Percentiles rank a stretch among this genome's conserved stretches.
phyloP scores from a whole-genome alignment of 2,329 filamentous ascomycete species.

The Westerdykella aurantiaca region DNA sequence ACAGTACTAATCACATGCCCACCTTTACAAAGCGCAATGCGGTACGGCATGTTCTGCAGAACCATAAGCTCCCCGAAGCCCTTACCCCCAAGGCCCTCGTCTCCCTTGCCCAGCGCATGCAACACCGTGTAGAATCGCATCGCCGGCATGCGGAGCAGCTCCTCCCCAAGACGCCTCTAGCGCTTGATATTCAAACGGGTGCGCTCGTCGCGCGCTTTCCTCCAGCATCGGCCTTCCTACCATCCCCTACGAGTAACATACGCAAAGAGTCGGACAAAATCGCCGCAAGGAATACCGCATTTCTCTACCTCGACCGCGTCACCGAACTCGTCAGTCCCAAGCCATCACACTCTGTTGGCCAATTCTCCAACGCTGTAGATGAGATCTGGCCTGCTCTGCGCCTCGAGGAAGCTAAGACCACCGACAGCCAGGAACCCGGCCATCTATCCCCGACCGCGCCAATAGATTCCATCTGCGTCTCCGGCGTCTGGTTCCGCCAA shows the following conservation, averaged over 20 bases:
- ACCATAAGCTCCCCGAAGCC: constrained; percentile 60
- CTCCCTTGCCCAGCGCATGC: constrained; percentile 40
- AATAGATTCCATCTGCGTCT: constrained; percentile 9
- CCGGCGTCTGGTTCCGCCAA: constrained; percentile 22
- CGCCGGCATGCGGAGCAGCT: constrained; percentile 52
- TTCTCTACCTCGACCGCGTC: constrained; percentile 45
- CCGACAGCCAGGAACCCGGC: constrained; percentile 6
- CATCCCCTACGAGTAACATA: neutral
- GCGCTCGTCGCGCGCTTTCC: constrained; percentile 29
- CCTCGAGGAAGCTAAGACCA: constrained; percentile 1
- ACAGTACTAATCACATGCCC: constrained; percentile 72
- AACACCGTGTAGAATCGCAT: constrained; percentile 47
- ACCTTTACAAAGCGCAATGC: constrained; percentile 78
- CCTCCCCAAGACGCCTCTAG: constrained; percentile 45
- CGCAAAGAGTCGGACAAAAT: constrained; percentile 10
- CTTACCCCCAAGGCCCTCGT: constrained; percentile 59
- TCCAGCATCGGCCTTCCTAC: constrained; percentile 15
- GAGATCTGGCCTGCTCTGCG: constrained; percentile 38
- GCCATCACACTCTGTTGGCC: constrained; percentile 39
- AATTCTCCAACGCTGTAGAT: constrained; percentile 38
- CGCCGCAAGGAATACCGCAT: constrained; percentile 29
- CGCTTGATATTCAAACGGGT: constrained; percentile 39
- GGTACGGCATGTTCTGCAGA: constrained; percentile 59
- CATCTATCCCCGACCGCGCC: neutral
- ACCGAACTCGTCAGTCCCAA: constrained; percentile 47